phyloP scores from a whole-genome alignment of 1,284 basidiomycete genomes.

The Anthracocystis setariae region DNA sequence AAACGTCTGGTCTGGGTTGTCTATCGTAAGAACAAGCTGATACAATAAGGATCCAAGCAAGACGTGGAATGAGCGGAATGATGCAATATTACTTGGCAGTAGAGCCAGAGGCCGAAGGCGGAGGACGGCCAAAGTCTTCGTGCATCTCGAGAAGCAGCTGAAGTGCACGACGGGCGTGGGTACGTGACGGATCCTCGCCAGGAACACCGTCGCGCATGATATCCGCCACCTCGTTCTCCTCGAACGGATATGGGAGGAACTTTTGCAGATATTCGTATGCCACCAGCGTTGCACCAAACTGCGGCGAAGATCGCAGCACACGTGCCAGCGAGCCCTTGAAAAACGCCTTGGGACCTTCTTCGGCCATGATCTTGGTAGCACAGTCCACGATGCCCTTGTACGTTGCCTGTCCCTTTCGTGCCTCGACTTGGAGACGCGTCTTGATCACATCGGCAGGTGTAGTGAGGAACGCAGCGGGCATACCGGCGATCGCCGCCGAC shows the following conservation, averaged over 20 bases:
- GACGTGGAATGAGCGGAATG: background rate
- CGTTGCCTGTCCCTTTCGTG: conserved; percentile 86
- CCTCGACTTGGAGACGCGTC: conserved; percentile 97
- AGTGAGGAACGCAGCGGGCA: conserved; percentile 79
- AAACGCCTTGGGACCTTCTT: conserved; percentile 87
- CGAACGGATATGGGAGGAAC: conserved; percentile 51
- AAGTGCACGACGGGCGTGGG: conserved; percentile 50
- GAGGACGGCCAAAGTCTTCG: conserved; percentile 57
- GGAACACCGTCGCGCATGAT: conserved; percentile 42
- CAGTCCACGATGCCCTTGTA: conserved; percentile 93
- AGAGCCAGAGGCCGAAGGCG: conserved; percentile 16
- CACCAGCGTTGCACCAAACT: conserved; percentile 90
- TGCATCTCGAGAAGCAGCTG: conserved; percentile 55
- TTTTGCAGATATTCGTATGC: conserved; percentile 79
- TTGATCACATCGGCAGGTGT: conserved; percentile 87
- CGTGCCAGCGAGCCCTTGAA: conserved; percentile 96
- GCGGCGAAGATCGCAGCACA: conserved; percentile 77
- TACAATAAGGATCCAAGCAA: background rate
- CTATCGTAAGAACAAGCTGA: no score
- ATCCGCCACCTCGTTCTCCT: conserved; percentile 43
- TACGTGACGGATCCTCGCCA: conserved; percentile 47
- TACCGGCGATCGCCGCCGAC: conserved; percentile 82
- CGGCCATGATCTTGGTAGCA: conserved; percentile 82
- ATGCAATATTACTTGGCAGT: conserved; percentile 19
- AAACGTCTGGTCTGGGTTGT: no score